Percentiles rank a stretch among this genome's conserved stretches.
Conservation (phyloP, 768 basidiomycete genomes). For the Chalciporus chontae region DNA sequence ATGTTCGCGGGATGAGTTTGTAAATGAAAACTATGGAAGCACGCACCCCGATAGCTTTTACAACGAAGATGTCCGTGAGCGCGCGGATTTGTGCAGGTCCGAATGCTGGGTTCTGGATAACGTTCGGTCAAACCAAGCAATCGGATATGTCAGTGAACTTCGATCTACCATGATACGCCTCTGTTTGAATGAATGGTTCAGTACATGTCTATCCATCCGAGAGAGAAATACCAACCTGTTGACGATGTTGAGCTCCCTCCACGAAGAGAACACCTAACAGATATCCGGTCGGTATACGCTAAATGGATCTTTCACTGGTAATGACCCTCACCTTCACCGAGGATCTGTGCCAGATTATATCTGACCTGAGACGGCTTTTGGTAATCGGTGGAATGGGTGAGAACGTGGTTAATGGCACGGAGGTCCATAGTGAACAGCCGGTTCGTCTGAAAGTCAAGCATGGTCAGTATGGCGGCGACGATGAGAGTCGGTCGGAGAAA, state of each 20-base stretch:
- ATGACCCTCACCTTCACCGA: constrained; percentile 35
- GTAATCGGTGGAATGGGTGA: constrained; percentile 53
- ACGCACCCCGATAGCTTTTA: constrained; percentile 37
- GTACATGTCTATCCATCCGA: not conserved
- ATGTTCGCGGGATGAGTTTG: too few relatives aligned
- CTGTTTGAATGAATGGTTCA: constrained; percentile 1
- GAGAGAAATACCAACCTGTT: constrained; percentile 29
- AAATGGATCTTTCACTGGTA: not conserved
- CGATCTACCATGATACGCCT: constrained; percentile 29
- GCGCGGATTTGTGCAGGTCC: constrained; percentile 56
- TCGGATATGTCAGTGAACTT: too few relatives aligned
- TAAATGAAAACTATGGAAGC: too few relatives aligned
- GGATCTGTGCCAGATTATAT: constrained; percentile 36
- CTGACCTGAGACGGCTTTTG: constrained; percentile 48
- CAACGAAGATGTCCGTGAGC: constrained; percentile 53
- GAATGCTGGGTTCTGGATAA: constrained; percentile 59
- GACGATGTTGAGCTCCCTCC: constrained; percentile 38
- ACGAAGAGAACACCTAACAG: constrained; percentile 45
- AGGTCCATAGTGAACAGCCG: constrained; percentile 54
- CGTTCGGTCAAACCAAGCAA: not conserved
- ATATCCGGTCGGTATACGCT: not conserved
- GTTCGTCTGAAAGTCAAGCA: constrained; percentile 16
- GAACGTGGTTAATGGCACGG: constrained; percentile 60
- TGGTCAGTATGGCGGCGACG: not conserved
- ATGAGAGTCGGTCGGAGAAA: not conserved